These are phyloP conservation scores for Botryococcus braunii DNA, from an alignment of 163 green algal genomes.

Conservation along the genomic window DNA sequence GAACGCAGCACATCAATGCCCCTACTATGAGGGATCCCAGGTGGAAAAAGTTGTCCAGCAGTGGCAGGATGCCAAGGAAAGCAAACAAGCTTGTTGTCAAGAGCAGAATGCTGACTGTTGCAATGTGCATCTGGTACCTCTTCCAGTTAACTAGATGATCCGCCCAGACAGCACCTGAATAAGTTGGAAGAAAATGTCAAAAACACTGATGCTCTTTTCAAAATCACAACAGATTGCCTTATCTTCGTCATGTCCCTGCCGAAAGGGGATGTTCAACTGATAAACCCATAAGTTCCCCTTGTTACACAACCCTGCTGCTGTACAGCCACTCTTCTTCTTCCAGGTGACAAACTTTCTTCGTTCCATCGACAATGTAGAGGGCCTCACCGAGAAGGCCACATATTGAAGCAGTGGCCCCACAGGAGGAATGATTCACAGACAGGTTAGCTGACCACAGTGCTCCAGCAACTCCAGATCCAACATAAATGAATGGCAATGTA, in stretches of 20 bases:
- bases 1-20: too few relatives aligned
- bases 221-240: neutral
- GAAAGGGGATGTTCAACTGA: neutral
- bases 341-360: neutral
- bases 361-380: neutral
- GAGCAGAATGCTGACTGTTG: slow-evolving; percentile 18
- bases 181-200: neutral
- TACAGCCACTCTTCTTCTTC: too few relatives aligned
- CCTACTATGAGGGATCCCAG: too few relatives aligned
- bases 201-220: neutral
- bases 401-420: slow-evolving; percentile 29
- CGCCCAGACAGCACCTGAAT: slow-evolving; percentile 21
- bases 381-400: slow-evolving; percentile 28
- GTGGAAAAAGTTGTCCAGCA: slow-evolving; percentile 30
- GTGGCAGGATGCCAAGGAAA: slow-evolving; percentile 25
- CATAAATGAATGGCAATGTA: slow-evolving; percentile 21
- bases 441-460: slow-evolving; percentile 30
- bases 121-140: slow-evolving; percentile 13
- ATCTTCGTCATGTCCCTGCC: neutral
- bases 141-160: slow-evolving; percentile 28
- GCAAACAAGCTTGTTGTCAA: slow-evolving; percentile 18
- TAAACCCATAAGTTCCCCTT: too few relatives aligned
- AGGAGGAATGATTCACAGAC: slow-evolving; percentile 23
- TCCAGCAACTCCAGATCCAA: slow-evolving; percentile 19
- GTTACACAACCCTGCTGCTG: too few relatives aligned